Base-by-base conservation (phyloP, 345 rosid species). In the Passiflora organensis region DNA sequence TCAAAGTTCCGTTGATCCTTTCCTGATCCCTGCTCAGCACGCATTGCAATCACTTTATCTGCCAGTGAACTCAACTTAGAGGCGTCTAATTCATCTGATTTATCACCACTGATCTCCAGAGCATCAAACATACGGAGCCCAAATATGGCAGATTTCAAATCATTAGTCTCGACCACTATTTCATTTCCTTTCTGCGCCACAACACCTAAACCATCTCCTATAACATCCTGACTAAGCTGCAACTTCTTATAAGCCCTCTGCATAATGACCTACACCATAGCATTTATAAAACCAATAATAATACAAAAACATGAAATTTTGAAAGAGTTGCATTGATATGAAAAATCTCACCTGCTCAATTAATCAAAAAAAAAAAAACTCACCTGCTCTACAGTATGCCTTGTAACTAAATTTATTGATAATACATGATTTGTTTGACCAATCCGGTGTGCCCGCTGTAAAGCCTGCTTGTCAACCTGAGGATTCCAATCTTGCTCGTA, bases 401-500 rank as follows among this genome's bases (percentile, higher is more conserved):
- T 77, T 10, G 94, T 76, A 36, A 90, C 94, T 53, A 90, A 68
- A 74, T 80, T 90, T 72, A 90, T 82, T 43, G 89, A 81, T 51
- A 90, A 54, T 60, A 90, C 97, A 60, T 81, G 94, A 70, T 78
- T 87, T 65, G 76, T 66, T 71, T 90, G 97, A 65, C 97, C 97
- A 70, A 90, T 90, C 52, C 97, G 77, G 62, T 87, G 97, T 53
- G 95, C 90, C 51, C 95, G 79, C 70, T 90, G 97, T 74, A 90
- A 67, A 65, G 95, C 97, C 71, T 87, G 95, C 76, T 81, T 84
- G 67, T 85, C 97, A 61, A 87, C 94, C 66, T 90, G 97, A 37
- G 95, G 97, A 64, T 90, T 90, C 97, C 97, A 90, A 61, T 90
- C 95, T 80, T 90, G 95, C 71, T 90, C 97, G 15, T 80, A 90